A percentile compares a stretch with the other conserved stretches of the same genome.
These are phyloP conservation scores for Lactarius trivialis DNA, from an alignment of 768 basidiomycete genomes.

Conservation along the genomic window DNA sequence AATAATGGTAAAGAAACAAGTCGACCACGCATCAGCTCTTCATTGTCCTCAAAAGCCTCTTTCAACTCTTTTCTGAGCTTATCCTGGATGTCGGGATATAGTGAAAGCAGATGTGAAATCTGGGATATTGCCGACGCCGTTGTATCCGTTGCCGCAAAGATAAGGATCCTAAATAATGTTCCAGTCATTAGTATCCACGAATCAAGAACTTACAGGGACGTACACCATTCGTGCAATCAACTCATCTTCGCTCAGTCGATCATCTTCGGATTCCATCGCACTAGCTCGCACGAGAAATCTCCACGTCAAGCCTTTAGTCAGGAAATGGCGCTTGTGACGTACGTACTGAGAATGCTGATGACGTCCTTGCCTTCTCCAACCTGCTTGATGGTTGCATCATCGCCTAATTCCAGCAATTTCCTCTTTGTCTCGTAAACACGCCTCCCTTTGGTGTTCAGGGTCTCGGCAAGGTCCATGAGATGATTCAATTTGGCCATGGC, in stretches of 20 bases:
- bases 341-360: background rate
- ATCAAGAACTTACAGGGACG: background rate
- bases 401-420: slow-evolving; percentile 30
- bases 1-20: slow-evolving; percentile 27
- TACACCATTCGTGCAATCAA: slow-evolving; percentile 36
- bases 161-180: slow-evolving; percentile 6
- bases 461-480: slow-evolving; percentile 29
- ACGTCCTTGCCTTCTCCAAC: background rate
- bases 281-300: background rate
- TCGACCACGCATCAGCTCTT: slow-evolving; percentile 29
- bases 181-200: background rate
- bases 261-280: background rate
- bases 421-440: slow-evolving; percentile 36
- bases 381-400: background rate
- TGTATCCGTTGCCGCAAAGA: slow-evolving; percentile 15
- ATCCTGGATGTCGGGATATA: background rate
- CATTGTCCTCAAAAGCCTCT: slow-evolving; percentile 9
- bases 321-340: background rate
- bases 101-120: background rate
- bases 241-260: background rate
- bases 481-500: slow-evolving; percentile 31
- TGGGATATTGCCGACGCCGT: background rate
- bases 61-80: background rate
- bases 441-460: slow-evolving; percentile 32
- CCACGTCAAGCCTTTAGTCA: background rate